A percentile compares a stretch with the other conserved stretches of the same genome.
Conservation (phyloP, 164 flowering plant species). For the Nymphaea thermarum region DNA sequence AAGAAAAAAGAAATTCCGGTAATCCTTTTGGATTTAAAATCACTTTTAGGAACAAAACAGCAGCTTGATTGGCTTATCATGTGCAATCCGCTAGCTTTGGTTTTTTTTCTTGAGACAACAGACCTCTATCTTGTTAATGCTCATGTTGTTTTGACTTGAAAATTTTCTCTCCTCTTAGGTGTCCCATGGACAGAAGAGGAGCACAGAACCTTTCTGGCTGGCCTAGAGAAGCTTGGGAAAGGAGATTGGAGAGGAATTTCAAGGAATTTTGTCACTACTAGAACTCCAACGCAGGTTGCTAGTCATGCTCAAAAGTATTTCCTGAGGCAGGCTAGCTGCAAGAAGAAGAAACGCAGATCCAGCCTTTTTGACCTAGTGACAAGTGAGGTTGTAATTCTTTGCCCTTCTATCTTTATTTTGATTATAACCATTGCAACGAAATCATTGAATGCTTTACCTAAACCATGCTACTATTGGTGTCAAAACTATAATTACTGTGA, state of each 20-base stretch:
- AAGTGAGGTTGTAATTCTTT: constrained; percentile 10
- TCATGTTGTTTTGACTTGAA: too few relatives aligned
- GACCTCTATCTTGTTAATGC: too few relatives aligned
- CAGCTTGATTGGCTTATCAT: too few relatives aligned
- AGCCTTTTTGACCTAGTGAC: constrained; percentile 26
- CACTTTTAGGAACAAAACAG: too few relatives aligned
- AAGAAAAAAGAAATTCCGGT: too few relatives aligned
- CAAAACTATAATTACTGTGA: neutral
- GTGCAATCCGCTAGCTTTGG: too few relatives aligned
- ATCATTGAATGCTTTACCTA: neutral
- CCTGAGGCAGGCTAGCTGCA: constrained; percentile 13
- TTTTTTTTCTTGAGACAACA: too few relatives aligned
- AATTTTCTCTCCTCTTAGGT: constrained; percentile 7
- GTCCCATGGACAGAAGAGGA: constrained; percentile 33
- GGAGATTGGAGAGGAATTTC: constrained; percentile 40
- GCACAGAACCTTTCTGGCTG: constrained; percentile 20
- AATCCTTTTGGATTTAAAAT: too few relatives aligned
- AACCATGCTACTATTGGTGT: neutral
- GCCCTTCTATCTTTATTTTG: neutral
- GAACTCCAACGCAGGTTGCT: constrained; percentile 33
- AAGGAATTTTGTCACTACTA: constrained; percentile 22
- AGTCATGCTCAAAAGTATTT: constrained; percentile 35
- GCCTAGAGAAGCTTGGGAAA: constrained; percentile 25
- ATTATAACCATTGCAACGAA: neutral
- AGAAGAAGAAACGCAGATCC: constrained; percentile 26